Evolutionary conservation across 2,329 filamentous ascomycete species (phyloP), one percentile per base, ranked within the genome.

Genomic region (Fusarium xyrophilum): DNA sequence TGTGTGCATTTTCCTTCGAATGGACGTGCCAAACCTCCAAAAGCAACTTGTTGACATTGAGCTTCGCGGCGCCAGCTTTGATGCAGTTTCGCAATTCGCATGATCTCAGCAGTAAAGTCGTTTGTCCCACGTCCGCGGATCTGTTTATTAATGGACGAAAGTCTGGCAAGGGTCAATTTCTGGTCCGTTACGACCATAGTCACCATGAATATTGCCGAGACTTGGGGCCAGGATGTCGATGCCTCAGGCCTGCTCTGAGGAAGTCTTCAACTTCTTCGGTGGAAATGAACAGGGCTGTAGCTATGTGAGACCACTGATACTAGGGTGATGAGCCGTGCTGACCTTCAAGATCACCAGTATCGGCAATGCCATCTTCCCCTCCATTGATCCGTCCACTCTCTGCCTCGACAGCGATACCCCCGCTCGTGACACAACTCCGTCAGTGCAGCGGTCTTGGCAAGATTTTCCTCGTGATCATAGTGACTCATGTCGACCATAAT

Each of bases 161-260:
- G 77, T 5, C 80, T 53, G 9, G 39, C 13, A 21, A 66, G 90
- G 90, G 72, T 91, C 89, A 21, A 91, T 77, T 75, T 84, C 81
- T 27, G 89, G 86, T 0, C 90, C 90, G 17, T 85, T 78, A 0
- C 86, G 84, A 0, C 90, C 90, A 76, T 93, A 93, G 70, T 89
- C 86, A 11, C 91, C 91, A 78, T 93, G 91, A 43, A 93, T 88
- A 71, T 93, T 93, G 6, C 91, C 91, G 76, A 93, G 91, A 3
- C 89, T 89, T 1, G 91, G 91, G 5, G 91, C 91, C 17, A 93
- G 80, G 80, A 89, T 90, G 72, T 93, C 88, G 73, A 93, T 91
- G 1, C 90, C n/a, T n/a, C n/a, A n/a, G n/a, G n/a, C n/a, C 91
- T 14, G 89, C 91, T 4, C 82, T 84, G 7, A 92, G 84, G 71